phyloP scores from a whole-genome alignment of 331 rosid species.

The Malus hybrid region DNA sequence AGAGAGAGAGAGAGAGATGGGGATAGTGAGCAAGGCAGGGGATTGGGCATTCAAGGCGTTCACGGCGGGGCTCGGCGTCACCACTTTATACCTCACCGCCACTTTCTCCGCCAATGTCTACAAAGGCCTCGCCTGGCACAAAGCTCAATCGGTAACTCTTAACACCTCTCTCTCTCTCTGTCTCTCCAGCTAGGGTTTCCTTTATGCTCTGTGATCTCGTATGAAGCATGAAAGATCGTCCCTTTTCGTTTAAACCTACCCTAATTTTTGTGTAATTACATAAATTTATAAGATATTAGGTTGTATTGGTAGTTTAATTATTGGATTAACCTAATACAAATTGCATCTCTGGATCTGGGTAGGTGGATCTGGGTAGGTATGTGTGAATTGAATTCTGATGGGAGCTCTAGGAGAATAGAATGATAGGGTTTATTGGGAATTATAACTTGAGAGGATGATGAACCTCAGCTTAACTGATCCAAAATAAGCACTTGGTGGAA shows the following conservation, averaged over 20 bases:
- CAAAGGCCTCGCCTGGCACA: constrained; percentile 87
- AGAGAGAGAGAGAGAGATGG: constrained; percentile 29
- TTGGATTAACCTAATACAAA: neutral
- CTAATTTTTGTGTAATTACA: neutral
- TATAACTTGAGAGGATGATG: neutral
- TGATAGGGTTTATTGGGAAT: neutral
- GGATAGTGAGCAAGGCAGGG: constrained; percentile 54
- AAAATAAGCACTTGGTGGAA: neutral
- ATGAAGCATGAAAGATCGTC: neutral
- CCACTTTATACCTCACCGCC: constrained; percentile 71
- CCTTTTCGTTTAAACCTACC: neutral
- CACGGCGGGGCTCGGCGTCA: constrained; percentile 70
- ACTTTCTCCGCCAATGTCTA: constrained; percentile 76
- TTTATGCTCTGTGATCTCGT: neutral
- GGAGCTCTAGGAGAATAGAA: neutral
- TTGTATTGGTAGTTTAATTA: neutral
- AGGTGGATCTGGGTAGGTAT: neutral
- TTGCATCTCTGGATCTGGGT: neutral
- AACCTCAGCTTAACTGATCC: neutral
- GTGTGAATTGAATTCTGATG: neutral
- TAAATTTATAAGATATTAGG: neutral
- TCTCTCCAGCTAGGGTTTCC: neutral
- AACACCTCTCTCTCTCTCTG: neutral
- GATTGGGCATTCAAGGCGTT: constrained; percentile 84
- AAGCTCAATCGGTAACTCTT: constrained; percentile 58